phyloP scores from a whole-genome alignment of 176 grass and related monocot genomes.

The barley (Hordeum vulgare) region MorexV3_pseudomolecules_assembly NC_058519.1:75680929-75681428 shows the following conservation, averaged over 20 bases:
- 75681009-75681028: not conserved
- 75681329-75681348: no score
- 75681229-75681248: not conserved
- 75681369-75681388: not conserved
- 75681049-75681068: conserved; percentile 59
- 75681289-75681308: no score
- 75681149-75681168: conserved; percentile 91
- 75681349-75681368: no score
- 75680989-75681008: not conserved
- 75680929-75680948: no score
- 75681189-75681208: conserved; percentile 56
- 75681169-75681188: conserved; percentile 84
- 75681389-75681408: conserved; percentile 42
- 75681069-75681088: conserved; percentile 41
- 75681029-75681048: conserved; percentile 11
- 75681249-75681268: not conserved
- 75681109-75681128: conserved; percentile 3
- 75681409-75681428: conserved; percentile 90
- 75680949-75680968: not conserved
- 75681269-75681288: no score
- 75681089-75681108: conserved; percentile 7
- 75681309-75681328: no score
- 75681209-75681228: not conserved
- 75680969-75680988: not conserved
- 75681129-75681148: conserved; percentile 37